Evolutionary conservation across 768 basidiomycete genomes (phyloP).

Genomic region (Termitomyces sp.): DNA sequence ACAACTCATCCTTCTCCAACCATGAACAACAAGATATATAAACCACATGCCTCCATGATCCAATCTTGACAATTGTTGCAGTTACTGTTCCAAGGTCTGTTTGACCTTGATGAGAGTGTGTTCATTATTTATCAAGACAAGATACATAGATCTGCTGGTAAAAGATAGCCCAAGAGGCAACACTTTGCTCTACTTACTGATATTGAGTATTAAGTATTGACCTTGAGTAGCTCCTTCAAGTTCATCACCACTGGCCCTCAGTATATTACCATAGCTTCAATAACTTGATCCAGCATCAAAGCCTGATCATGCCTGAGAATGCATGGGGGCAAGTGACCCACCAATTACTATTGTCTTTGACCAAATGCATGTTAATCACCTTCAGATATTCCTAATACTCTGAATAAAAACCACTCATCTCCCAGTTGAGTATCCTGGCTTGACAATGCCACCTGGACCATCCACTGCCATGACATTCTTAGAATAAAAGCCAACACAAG

Average conservation of each 20-base stretch:
- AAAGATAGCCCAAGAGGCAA: too few relatives aligned
- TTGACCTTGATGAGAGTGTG: too few relatives aligned
- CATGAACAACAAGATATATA: too few relatives aligned
- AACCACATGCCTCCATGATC: too few relatives aligned
- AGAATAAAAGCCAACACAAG: slow-evolving; percentile 35
- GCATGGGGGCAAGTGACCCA: neutral
- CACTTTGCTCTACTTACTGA: too few relatives aligned
- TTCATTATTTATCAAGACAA: too few relatives aligned
- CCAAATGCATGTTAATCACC: slow-evolving; percentile 11
- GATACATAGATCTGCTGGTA: too few relatives aligned
- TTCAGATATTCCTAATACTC: slow-evolving; percentile 28
- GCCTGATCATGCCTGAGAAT: neutral
- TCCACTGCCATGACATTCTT: slow-evolving; percentile 30
- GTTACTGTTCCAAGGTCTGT: too few relatives aligned
- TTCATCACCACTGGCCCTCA: neutral
- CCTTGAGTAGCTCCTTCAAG: too few relatives aligned
- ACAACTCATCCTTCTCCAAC: too few relatives aligned
- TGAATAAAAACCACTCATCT: slow-evolving; percentile 24
- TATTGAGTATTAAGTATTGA: too few relatives aligned
- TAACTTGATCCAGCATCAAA: neutral
- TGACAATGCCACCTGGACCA: slow-evolving; percentile 11
- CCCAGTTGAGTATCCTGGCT: slow-evolving; percentile 27
- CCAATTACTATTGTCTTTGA: neutral
- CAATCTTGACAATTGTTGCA: too few relatives aligned
- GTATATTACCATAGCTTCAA: neutral